Evolutionary conservation across 2,329 filamentous ascomycete species (phyloP), one percentile per base, ranked within the genome.

Genomic region (Nothophoma quercina): DNA sequence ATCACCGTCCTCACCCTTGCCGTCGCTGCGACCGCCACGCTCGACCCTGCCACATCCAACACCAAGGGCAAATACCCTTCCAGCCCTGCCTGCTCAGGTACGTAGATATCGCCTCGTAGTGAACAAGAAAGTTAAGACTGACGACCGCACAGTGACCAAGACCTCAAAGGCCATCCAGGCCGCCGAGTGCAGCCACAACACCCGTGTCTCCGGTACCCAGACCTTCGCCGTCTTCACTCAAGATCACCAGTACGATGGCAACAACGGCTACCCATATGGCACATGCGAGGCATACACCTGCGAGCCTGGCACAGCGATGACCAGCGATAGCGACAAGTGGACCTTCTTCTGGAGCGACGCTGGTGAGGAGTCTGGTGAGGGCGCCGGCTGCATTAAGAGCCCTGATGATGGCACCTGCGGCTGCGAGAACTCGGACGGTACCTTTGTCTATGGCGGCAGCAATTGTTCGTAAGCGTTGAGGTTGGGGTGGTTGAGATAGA

Each of bases 191-290:
- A 65, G 68, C 44, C 68, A 77, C 64, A 78, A 77, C 65, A 77
- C 74, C 1, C 73, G 74, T 28, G 70, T 67, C 33, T 63, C 62
- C 10, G 57, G 61, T 29, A 69, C 54, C 0, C 71, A 78, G 52
- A 77, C 74, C 12, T 77, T 77, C 34, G 75, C 74, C 36, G 62
- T 76, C 41, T 77, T 76, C 63, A 70, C 63, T n/a, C 74, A 71
- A 6, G 77, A 81, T 63, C 78, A 80, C 63, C 62, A 78, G 48
- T 79, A 79, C 60, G 76, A 81, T 56, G 56, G 52, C 18, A 61
- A 61, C 53, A 47, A 79, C 51, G 80, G 79, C 19, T 74, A 72
- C 2, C 79, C 79, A 2, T 81, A 81, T 60, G 79, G 79, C 1
- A 81, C 77, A 4, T 82, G 66, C 21, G 53, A 62, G 46, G 66